phyloP scores from a whole-genome alignment of 2,329 filamentous ascomycete genomes.

The Albophoma yamanashiensis region DNA sequence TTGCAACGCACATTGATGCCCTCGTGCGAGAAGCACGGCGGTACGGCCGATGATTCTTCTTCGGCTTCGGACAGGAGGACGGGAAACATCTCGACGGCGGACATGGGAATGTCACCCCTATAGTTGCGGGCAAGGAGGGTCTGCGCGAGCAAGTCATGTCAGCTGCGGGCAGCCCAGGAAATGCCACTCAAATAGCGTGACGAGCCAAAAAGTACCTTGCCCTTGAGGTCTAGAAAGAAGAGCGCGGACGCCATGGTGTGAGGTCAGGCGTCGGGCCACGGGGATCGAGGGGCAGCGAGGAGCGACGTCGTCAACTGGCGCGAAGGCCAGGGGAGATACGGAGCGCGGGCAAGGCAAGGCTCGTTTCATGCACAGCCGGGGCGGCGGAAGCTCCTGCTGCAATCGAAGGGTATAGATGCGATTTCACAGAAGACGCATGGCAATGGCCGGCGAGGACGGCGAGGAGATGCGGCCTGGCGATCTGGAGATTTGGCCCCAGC shows the following conservation, averaged over 20 bases:
- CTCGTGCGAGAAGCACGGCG: slow-evolving; percentile 96
- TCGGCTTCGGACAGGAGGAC: slow-evolving; percentile 93
- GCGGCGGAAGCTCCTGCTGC: not conserved
- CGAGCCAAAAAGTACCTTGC: slow-evolving; percentile 58
- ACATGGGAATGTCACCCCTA: slow-evolving; percentile 97
- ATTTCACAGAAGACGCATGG: not conserved
- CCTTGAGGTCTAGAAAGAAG: slow-evolving; percentile 99
- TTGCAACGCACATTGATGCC: slow-evolving; percentile 78
- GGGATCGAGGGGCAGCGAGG: slow-evolving; percentile 13
- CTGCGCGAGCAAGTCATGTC: slow-evolving; percentile 34
- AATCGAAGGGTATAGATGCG: not conserved
- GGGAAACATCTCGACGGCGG: slow-evolving; percentile 95
- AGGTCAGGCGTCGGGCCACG: slow-evolving; percentile 1
- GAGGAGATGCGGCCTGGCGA: not conserved
- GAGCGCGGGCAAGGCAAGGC: not conserved
- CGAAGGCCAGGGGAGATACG: slow-evolving; percentile 10
- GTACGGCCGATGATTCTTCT: slow-evolving; percentile 96
- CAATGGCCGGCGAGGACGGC: not conserved
- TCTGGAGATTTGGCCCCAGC: not conserved
- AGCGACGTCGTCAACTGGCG: slow-evolving; percentile 5
- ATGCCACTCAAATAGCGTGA: too few relatives aligned
- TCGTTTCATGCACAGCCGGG: slow-evolving; percentile 1
- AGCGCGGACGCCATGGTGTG: slow-evolving; percentile 85
- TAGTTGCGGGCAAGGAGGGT: slow-evolving; percentile 98
- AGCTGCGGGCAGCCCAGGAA: slow-evolving; percentile 3